Evolutionary conservation across 139 green algal species (phyloP).

Genomic region (Ostreobium quekettii): DNA sequence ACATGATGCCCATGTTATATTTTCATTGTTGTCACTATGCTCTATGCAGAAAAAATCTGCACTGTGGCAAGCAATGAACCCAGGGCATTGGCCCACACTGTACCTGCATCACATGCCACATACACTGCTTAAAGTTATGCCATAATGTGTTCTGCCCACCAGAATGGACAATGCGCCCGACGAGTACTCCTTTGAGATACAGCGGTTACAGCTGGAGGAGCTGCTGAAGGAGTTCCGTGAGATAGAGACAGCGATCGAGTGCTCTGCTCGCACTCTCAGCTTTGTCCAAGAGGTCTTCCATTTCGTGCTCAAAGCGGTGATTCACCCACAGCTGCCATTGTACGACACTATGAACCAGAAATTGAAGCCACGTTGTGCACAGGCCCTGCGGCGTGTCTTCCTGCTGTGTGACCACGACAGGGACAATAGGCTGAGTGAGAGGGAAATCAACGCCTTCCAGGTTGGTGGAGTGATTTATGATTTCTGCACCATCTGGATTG

Average conservation of each 20-base stretch:
- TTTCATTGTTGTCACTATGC: too few species aligned
- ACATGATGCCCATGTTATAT: too few species aligned
- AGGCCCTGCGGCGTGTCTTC: constrained; percentile 14
- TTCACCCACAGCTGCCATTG: constrained; percentile 80
- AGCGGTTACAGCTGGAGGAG: constrained; percentile 11
- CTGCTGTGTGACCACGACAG: constrained; percentile 13
- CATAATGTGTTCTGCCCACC: not conserved
- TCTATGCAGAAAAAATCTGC: too few species aligned
- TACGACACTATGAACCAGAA: constrained; percentile 52
- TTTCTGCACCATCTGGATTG: too few species aligned
- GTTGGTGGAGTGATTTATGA: too few species aligned
- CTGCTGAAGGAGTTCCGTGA: constrained; percentile 18
- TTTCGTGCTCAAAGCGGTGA: constrained; percentile 71
- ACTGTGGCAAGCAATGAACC: too few species aligned
- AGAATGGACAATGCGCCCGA: constrained; percentile 14
- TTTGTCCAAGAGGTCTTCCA: constrained; percentile 53
- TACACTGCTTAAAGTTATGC: too few species aligned
- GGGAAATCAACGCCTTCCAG: constrained; percentile 16
- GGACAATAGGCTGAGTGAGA: constrained; percentile 7
- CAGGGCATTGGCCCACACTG: too few species aligned
- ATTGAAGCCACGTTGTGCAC: constrained; percentile 15
- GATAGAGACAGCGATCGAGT: constrained; percentile 18
- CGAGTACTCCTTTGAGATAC: constrained; percentile 6
- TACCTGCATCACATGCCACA: too few species aligned
- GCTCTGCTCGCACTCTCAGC: constrained; percentile 7